Evolutionary conservation across 345 rosid species (phyloP).

Genomic region (rapeseed (Brassica napus)): DNA sequence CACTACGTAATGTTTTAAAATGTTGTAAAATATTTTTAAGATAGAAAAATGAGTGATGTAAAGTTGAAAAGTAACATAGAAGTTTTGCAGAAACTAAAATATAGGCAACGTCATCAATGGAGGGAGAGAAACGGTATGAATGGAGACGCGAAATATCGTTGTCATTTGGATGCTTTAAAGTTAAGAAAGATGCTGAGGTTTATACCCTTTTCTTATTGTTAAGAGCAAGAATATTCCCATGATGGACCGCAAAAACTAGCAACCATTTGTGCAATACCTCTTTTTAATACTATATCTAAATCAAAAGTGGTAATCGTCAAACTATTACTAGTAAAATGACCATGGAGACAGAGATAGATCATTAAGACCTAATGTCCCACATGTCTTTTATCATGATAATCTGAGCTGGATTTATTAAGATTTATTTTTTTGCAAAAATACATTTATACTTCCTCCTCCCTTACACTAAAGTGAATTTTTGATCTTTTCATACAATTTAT

Average conservation of each 20-base stretch:
- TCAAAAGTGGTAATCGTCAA: slow-evolving; percentile 12
- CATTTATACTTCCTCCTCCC: too few species aligned
- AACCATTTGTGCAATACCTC: slow-evolving; percentile 1
- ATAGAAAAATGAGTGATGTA: not conserved
- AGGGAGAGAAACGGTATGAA: slow-evolving; percentile 11
- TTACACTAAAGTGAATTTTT: too few species aligned
- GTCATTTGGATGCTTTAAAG: slow-evolving; percentile 6
- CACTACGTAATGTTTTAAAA: not conserved
- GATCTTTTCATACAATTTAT: not conserved
- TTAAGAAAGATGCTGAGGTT: slow-evolving; percentile 35
- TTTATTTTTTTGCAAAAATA: not conserved
- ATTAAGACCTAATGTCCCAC: slow-evolving; percentile 14
- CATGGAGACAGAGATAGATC: slow-evolving; percentile 16
- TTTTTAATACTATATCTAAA: not conserved
- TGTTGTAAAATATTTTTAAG: not conserved
- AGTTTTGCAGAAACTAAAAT: not conserved
- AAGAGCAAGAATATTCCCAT: slow-evolving; percentile 26
- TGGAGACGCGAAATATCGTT: slow-evolving; percentile 15
- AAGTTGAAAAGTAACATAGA: slow-evolving; percentile 5
- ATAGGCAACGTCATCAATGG: not conserved
- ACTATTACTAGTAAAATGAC: not conserved
- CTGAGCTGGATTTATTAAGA: slow-evolving; percentile 9
- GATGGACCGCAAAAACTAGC: not conserved
- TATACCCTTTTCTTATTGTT: slow-evolving; percentile 14
- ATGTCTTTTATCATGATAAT: not conserved